Evolutionary conservation across 176 grass and related monocot species (phyloP).

Genomic region (Oryza officinalis): DNA sequence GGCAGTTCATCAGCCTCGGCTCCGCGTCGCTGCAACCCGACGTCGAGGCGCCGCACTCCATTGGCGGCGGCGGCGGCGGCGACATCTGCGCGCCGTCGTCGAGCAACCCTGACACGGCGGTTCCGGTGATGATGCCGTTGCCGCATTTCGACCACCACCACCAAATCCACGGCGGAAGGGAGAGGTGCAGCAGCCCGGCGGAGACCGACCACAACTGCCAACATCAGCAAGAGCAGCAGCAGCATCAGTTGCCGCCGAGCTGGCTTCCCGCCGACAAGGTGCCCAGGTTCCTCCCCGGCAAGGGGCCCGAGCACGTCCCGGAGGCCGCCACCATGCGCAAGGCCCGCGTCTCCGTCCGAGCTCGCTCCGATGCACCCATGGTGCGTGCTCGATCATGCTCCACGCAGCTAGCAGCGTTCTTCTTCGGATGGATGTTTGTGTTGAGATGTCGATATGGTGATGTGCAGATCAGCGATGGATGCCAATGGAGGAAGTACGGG

Average conservation of each 20-base stretch:
- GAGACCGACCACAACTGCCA: constrained; percentile 8
- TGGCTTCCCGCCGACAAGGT: constrained; percentile 40
- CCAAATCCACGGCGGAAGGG: constrained; percentile 16
- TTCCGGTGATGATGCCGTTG: constrained; percentile 33
- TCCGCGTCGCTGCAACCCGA: neutral
- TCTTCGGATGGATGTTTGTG: neutral
- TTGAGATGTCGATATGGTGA: neutral
- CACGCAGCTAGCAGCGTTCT: neutral
- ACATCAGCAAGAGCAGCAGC: constrained; percentile 23
- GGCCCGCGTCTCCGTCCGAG: constrained; percentile 80
- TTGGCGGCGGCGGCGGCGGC: constrained; percentile 18
- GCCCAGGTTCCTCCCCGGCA: constrained; percentile 51
- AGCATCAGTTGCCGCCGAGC: constrained; percentile 33
- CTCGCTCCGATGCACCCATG: constrained; percentile 81
- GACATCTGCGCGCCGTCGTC: constrained; percentile 26
- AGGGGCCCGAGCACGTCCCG: constrained; percentile 49
- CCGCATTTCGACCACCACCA: constrained; percentile 35
- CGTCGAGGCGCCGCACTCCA: constrained; percentile 35
- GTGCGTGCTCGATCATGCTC: constrained; percentile 31
- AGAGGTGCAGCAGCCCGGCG: constrained; percentile 31
- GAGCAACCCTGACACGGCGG: constrained; percentile 26
- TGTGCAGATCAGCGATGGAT: constrained; percentile 82
- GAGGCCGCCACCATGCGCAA: constrained; percentile 88
- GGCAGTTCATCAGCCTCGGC: constrained; percentile 70
- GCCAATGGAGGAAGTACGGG: constrained; percentile 95